Conservation (phyloP, 2,329 filamentous ascomycete species). For the Dothistroma septosporum region DNA sequence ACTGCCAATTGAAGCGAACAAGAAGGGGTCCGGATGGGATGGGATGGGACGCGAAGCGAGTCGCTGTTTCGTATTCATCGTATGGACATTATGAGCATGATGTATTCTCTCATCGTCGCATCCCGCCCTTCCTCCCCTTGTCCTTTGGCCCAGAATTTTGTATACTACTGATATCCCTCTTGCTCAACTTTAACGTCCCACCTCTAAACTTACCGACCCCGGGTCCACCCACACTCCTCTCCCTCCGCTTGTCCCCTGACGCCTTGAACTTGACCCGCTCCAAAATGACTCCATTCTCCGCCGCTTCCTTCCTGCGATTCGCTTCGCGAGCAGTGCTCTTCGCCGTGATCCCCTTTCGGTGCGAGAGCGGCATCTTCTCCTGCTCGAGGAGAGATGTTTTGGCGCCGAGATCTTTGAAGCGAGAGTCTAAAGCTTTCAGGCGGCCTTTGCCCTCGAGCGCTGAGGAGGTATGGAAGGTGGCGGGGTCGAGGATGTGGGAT, state of each 20-base stretch:
- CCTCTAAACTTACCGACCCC: conserved; percentile 75
- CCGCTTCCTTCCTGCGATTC: conserved; percentile 70
- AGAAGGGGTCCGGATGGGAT: background rate
- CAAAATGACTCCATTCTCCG: conserved; percentile 84
- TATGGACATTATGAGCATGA: background rate
- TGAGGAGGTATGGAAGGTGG: conserved; percentile 49
- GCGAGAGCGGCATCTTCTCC: conserved; percentile 81
- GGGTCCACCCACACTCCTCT: conserved; percentile 67
- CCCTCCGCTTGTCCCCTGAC: conserved; percentile 42
- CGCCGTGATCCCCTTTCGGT: conserved; percentile 76
- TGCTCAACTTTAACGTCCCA: conserved; percentile 73
- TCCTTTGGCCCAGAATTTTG: conserved; percentile 44
- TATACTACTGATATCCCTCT: conserved; percentile 69
- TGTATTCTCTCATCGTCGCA: background rate
- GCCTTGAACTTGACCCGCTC: conserved; percentile 55
- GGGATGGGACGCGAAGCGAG: too few relatives aligned
- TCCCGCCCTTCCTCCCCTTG: conserved; percentile 2
- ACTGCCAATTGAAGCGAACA: background rate
- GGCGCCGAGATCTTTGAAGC: conserved; percentile 76
- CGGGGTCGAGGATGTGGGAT: conserved; percentile 75
- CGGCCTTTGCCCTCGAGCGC: conserved; percentile 62
- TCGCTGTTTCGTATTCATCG: background rate
- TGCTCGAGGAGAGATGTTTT: conserved; percentile 71
- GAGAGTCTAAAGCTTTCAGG: conserved; percentile 76
- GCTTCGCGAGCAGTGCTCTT: conserved; percentile 64